Evolutionary conservation across 208 protist genomes (phyloP).

Genomic region (Balamuthia mandrillaris): DNA sequence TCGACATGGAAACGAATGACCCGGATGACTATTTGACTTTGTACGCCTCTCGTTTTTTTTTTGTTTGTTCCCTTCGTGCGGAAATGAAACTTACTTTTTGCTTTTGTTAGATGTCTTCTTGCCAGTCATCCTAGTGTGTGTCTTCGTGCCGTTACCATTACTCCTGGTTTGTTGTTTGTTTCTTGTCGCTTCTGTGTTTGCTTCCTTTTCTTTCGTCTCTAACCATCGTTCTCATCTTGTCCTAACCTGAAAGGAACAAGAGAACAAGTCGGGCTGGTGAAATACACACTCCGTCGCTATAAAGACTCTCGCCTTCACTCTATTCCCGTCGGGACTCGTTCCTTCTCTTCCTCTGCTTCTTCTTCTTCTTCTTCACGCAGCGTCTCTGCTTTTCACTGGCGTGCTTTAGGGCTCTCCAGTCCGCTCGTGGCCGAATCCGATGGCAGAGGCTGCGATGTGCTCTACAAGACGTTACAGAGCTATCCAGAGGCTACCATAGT

Average conservation of each 20-base stretch:
- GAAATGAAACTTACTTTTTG: too few species aligned
- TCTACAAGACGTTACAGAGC: not conserved
- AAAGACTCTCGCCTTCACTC: not conserved
- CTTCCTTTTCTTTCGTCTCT: too few species aligned
- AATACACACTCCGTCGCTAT: not conserved
- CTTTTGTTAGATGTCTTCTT: not conserved
- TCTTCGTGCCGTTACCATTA: not conserved
- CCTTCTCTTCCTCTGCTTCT: not conserved
- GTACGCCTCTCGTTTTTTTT: not conserved
- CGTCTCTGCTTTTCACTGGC: not conserved
- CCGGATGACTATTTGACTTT: not conserved
- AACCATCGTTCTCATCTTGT: too few species aligned
- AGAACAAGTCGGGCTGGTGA: not conserved
- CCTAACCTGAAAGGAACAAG: too few species aligned
- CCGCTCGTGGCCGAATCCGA: not conserved
- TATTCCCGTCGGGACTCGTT: not conserved
- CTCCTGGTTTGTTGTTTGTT: too few species aligned
- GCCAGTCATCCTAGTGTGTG: not conserved
- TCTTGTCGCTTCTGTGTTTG: too few species aligned
- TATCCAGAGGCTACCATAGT: not conserved
- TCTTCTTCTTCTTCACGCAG: not conserved
- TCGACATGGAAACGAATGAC: slow-evolving; percentile 17
- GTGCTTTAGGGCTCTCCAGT: not conserved
- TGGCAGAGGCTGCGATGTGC: not conserved
- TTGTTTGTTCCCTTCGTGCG: not conserved